These are phyloP conservation scores for Thelonectria rubi DNA, from an alignment of 2,329 filamentous ascomycete genomes.

Conservation along the genomic window DNA sequence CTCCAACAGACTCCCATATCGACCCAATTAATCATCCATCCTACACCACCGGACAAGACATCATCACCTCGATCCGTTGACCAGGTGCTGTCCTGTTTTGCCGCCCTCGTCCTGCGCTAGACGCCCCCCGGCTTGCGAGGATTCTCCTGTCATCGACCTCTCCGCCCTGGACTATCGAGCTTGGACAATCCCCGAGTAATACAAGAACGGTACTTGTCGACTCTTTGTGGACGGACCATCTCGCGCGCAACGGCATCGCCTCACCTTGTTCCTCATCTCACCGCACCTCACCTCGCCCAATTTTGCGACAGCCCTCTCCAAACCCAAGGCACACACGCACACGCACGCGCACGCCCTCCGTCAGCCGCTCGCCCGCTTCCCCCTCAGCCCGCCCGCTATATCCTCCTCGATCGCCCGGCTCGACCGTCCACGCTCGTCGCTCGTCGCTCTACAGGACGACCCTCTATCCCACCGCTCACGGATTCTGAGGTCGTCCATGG, in stretches of 20 bases:
- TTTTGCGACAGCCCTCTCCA: constrained; percentile 19
- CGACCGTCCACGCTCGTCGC: constrained; percentile 20
- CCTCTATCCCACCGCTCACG: constrained; percentile 35
- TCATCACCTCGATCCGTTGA: background rate
- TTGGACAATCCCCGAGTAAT: constrained; percentile 31
- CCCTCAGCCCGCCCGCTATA: constrained; percentile 17
- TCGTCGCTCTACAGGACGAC: constrained; percentile 37
- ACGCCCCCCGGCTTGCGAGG: constrained; percentile 16
- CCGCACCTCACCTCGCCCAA: constrained; percentile 27
- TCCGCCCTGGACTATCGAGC: constrained; percentile 24
- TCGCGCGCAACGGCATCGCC: constrained; percentile 25
- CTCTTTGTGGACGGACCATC: constrained; percentile 33
- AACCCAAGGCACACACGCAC: constrained; percentile 7
- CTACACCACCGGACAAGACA: background rate
- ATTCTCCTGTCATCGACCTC: constrained; percentile 20
- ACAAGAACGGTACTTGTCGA: constrained; percentile 33
- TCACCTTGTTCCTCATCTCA: constrained; percentile 20
- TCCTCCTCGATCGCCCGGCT: constrained; percentile 7
- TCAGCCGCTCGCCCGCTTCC: constrained; percentile 20
- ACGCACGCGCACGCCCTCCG: constrained; percentile 3
- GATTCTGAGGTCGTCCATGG: constrained; percentile 43
- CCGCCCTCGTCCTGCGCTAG: constrained; percentile 21
- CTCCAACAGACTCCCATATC: constrained; percentile 4
- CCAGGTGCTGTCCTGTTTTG: constrained; percentile 19
- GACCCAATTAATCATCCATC: constrained; percentile 17